These are phyloP conservation scores for Hymenoscyphus fructigenus DNA, from an alignment of 2,329 filamentous ascomycete genomes.

Conservation along the genomic window DNA sequence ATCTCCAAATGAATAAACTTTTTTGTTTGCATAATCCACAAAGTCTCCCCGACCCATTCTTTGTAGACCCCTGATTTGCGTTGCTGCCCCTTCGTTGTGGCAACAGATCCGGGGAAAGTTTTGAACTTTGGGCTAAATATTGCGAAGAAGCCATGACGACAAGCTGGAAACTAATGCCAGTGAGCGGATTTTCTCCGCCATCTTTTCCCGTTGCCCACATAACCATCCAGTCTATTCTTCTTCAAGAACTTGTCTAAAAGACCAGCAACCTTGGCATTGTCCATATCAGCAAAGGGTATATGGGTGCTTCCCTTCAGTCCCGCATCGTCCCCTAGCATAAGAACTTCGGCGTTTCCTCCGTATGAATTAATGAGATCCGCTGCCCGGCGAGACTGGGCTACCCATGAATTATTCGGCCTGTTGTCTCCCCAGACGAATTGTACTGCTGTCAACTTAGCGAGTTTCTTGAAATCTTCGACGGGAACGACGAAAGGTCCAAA, in stretches of 20 bases:
- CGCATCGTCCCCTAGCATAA: constrained; percentile 15
- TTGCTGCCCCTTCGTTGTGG: too few relatives aligned
- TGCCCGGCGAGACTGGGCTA: constrained; percentile 9
- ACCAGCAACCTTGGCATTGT: constrained; percentile 17
- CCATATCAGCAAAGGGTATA: constrained; percentile 21
- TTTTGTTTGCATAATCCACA: too few relatives aligned
- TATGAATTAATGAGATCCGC: constrained; percentile 21
- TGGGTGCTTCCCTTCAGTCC: constrained; percentile 19
- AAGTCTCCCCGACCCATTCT: too few relatives aligned
- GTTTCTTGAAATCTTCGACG: constrained; percentile 17
- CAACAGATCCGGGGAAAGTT: too few relatives aligned
- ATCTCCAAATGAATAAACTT: too few relatives aligned
- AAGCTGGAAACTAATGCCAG: too few relatives aligned
- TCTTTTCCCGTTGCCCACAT: neutral
- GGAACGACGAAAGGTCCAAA: constrained; percentile 18
- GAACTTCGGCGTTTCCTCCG: constrained; percentile 19
- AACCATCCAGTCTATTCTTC: constrained; percentile 12
- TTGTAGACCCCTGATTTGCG: too few relatives aligned
- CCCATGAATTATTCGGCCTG: constrained; percentile 7
- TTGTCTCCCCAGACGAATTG: constrained; percentile 24
- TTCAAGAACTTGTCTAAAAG: constrained; percentile 17
- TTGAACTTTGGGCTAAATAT: too few relatives aligned
- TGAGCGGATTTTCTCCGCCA: neutral
- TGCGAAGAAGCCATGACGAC: too few relatives aligned
- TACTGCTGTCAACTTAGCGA: constrained; percentile 15